Base-by-base conservation (phyloP, 805 yeast species). In the Lipomyces sp. region DNA sequence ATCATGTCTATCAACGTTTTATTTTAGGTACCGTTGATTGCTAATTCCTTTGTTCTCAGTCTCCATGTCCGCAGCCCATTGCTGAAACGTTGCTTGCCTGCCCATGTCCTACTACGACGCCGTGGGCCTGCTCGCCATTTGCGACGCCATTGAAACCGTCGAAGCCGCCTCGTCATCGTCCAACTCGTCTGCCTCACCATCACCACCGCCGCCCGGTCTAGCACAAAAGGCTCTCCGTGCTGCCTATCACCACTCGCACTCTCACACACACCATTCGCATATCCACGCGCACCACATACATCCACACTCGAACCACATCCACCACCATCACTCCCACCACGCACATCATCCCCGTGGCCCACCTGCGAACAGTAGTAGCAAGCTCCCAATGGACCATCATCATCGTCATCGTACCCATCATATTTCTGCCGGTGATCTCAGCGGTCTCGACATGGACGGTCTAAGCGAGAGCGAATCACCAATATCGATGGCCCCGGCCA, bases 131-230 rank as follows among this genome's bases (percentile, higher is more conserved):
- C 74, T 79, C 62, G 80, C 80, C 59, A 76, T 77, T 59, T 78
- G 80, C 69, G 81, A 79, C 71, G 79, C 80, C 57, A 74, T 78
- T 30, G 81, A 78, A 62, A 69, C 78, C 45, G 75, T 76, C 53
- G 80, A 77, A 57, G 78, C 78, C 48, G 71, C 77, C 42, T 73
- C 75, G 4, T 71, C 75, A 65, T 48, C 70, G 32, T 73, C 77
- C 24, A 53, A 60, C 39, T 42, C 65, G 37, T 64, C 67, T 15
- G 57, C 67, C 18, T 54, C 60, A 15, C 54, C 64, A 4, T 50
- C 68, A 3, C 51, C 59, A 4, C 59, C 53, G 42, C 63, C 60
- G 50, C 67, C 37, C 33, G 56, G 34, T 55, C 58, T 13, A 60
- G 65, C 42, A 39, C 70, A 8, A 5, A 55, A 55, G 42, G 3